Base-by-base conservation (phyloP, 202 grass and related monocot species). In the Bolboschoenoplectus hybrid region DNA sequence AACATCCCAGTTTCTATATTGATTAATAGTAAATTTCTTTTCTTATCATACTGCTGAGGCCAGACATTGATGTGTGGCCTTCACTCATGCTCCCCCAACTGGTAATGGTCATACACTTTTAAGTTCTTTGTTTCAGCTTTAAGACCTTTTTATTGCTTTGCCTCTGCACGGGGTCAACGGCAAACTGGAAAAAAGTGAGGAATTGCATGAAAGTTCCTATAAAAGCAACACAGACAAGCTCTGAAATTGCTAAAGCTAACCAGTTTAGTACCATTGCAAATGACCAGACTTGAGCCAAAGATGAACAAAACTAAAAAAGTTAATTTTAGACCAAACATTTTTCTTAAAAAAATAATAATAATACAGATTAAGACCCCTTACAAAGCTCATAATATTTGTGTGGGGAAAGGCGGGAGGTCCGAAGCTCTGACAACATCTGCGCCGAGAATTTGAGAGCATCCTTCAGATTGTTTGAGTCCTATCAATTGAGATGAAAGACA, bases 321-420 rank as follows among this genome's bases (percentile, higher is more conserved):
- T 41, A 8, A 58, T n/a, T 16, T 55, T 55, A 76, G 26, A 53
- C 10, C 72, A 51, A 83, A 14, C 57, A 85, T 38, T 51, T 77
- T 80, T 82, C 83, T 74, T 26, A 19, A 72, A 62, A 17, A 44
- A 43, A n/a, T 32, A 50, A 40, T 1, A 34, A 39, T 14, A 75
- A 70, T 10, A 11, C 44, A 60, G 17, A 65, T 52, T 62, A 67
- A 62, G 35, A 69, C 34, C 19, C 91, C 97, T 81, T 88, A 98
- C 97, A 98, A 63, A 98, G 92, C 85, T 98, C 97, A 50, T 98
- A 98, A 89, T 98, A 98, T 82, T 98, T 98, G 88, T 98, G 97
- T 80, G 97, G 97, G 19, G 97, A 91, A 74, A 98, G 93, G 56
- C 92, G 86, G 57, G 97, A 98, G 83, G 97, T 98, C 66, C 97